A percentile compares a stretch with the other conserved stretches of the same genome.
Conservation (phyloP, 768 basidiomycete genomes). For the Sutorius australiensis region DNA sequence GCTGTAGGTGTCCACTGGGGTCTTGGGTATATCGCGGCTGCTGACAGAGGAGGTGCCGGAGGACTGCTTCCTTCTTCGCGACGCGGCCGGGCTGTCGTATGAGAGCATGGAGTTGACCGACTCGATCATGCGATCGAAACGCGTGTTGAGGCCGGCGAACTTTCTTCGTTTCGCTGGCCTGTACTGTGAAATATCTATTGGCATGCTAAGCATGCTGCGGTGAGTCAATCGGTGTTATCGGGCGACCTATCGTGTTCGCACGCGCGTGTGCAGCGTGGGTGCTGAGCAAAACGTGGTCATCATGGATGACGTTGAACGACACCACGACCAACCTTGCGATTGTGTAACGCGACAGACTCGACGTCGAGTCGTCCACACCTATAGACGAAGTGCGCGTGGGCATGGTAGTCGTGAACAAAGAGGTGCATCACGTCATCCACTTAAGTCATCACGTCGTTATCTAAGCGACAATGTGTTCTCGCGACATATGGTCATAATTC, state of each 20-base stretch:
- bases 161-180: conserved; percentile 45
- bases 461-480: conserved; percentile 7
- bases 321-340: conserved; percentile 10
- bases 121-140: conserved; percentile 66
- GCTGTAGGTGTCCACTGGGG: conserved; percentile 40
- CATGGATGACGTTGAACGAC: neutral
- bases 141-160: conserved; percentile 49
- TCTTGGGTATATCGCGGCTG: conserved; percentile 39
- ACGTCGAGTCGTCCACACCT: conserved; percentile 8
- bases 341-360: conserved; percentile 9
- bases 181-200: conserved; percentile 6
- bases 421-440: neutral
- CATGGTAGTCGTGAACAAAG: neutral
- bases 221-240: neutral
- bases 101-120: conserved; percentile 45
- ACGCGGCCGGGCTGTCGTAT: conserved; percentile 14
- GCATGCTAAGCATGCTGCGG: neutral
- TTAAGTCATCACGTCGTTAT: conserved; percentile 4
- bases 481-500: neutral
- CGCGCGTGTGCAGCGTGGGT: neutral
- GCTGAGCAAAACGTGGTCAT: conserved; percentile 1
- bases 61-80: conserved; percentile 35
- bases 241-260: conserved; percentile 15
- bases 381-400: neutral
- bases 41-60: conserved; percentile 44